Evolutionary conservation across 768 basidiomycete genomes (phyloP).

Genomic region (Mycena galopus): DNA sequence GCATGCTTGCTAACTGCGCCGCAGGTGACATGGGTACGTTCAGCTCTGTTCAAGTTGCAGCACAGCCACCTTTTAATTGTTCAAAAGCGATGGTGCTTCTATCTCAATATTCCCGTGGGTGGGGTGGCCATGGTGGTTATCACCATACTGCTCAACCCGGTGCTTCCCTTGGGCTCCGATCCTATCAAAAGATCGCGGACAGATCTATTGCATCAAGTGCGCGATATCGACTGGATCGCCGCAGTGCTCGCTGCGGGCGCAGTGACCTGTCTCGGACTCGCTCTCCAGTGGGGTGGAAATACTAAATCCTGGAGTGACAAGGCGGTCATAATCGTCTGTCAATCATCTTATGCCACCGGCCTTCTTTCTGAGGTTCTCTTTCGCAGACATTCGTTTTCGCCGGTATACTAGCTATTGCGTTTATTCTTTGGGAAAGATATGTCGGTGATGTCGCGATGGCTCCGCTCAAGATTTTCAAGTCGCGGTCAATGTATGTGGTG

Average conservation of each 20-base stretch:
- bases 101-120: slow-evolving; percentile 37
- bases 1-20: background rate
- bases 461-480: slow-evolving; percentile 33
- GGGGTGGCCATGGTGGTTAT: slow-evolving; percentile 31
- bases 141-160: slow-evolving; percentile 26
- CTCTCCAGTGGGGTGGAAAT: slow-evolving; percentile 62
- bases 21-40: slow-evolving; percentile 9
- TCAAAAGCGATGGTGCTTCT: slow-evolving; percentile 25
- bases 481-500: slow-evolving; percentile 4
- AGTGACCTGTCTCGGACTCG: slow-evolving; percentile 53
- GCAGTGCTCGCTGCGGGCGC: slow-evolving; percentile 48
- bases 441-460: slow-evolving; percentile 33
- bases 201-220: slow-evolving; percentile 30
- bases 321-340: slow-evolving; percentile 35
- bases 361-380: background rate
- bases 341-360: background rate
- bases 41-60: background rate
- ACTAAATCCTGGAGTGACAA: slow-evolving; percentile 54
- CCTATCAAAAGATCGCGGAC: slow-evolving; percentile 20
- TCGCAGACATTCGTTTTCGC: slow-evolving; percentile 26
- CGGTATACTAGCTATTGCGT: slow-evolving; percentile 12
- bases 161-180: slow-evolving; percentile 31
- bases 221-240: slow-evolving; percentile 54
- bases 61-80: background rate
- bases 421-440: slow-evolving; percentile 33